A percentile compares a stretch with the other conserved stretches of the same genome.
Conservation (phyloP, 495 filamentous ascomycete species). For the Cercophora sp. region DNA sequence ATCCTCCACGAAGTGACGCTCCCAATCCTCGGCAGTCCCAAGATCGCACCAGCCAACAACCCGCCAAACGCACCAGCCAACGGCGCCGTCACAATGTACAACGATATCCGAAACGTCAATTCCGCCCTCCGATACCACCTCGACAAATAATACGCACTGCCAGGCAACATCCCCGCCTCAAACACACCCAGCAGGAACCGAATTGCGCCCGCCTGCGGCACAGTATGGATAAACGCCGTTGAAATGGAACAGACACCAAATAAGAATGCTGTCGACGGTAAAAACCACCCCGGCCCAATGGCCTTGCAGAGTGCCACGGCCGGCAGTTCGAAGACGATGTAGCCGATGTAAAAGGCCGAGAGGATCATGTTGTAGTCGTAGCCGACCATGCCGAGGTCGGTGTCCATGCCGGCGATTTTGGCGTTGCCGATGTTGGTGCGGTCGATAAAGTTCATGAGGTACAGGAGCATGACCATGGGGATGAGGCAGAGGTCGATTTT, state of each 20-base stretch:
- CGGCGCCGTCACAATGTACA: conserved; percentile 9
- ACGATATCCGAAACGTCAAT: conserved; percentile 11
- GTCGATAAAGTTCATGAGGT: conserved; percentile 1
- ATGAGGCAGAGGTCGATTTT: conserved; percentile 5
- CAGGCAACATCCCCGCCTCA: conserved; percentile 70
- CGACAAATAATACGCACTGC: conserved; percentile 25
- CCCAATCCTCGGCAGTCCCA: conserved; percentile 4
- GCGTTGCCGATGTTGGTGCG: conserved; percentile 19
- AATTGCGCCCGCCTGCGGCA: conserved; percentile 61
- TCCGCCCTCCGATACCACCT: conserved; percentile 11
- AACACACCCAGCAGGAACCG: conserved; percentile 67
- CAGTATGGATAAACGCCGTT: conserved; percentile 64
- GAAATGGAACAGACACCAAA: conserved; percentile 38
- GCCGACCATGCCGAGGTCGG: conserved; percentile 53
- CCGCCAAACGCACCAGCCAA: conserved; percentile 9
- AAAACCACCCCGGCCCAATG: conserved; percentile 53
- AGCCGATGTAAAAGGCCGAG: conserved; percentile 66
- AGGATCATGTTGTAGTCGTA: conserved; percentile 58
- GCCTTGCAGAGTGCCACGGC: conserved; percentile 62
- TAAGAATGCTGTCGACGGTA: conserved; percentile 42
- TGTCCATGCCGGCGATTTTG: conserved; percentile 51
- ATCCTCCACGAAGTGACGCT: conserved; percentile 4
- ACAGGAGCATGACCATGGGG: neutral
- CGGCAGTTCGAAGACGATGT: conserved; percentile 66
- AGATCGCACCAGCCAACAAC: conserved; percentile 3